These are phyloP conservation scores for Trichoderma simmonsii DNA, from an alignment of 2,329 filamentous ascomycete genomes.

Conservation along the genomic window DNA sequence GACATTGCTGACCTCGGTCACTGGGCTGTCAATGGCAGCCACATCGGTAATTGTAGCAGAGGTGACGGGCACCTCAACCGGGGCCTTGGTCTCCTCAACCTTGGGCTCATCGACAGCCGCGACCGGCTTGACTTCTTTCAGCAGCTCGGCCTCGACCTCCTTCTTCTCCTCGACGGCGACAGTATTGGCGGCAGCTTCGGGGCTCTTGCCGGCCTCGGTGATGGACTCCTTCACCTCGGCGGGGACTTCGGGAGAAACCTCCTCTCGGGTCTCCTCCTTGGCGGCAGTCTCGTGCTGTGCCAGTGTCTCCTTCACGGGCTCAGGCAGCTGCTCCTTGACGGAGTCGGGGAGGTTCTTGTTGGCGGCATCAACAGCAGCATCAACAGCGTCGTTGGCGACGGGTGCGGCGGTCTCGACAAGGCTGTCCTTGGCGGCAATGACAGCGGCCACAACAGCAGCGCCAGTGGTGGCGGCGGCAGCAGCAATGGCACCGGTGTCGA, in stretches of 20 bases:
- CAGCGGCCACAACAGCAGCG: conserved; percentile 28
- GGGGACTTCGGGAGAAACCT: conserved; percentile 52
- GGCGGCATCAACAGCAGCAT: neutral
- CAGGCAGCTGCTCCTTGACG: neutral
- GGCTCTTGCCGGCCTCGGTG: conserved; percentile 54
- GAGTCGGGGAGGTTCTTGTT: neutral
- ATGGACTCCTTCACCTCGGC: conserved; percentile 57
- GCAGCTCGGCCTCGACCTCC: conserved; percentile 68
- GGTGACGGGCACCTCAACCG: neutral
- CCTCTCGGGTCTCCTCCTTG: conserved; percentile 42
- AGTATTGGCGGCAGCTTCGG: conserved; percentile 69
- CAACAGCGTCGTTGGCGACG: neutral
- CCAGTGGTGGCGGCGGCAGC: conserved; percentile 32
- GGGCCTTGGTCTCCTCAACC: conserved; percentile 14
- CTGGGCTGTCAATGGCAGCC: conserved; percentile 18
- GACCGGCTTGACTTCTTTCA: conserved; percentile 57
- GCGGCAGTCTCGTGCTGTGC: conserved; percentile 19
- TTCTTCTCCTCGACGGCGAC: conserved; percentile 73
- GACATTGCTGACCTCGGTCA: conserved; percentile 24
- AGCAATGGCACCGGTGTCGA: conserved; percentile 46
- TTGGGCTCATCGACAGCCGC: conserved; percentile 34
- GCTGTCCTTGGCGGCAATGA: neutral
- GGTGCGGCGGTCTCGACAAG: neutral
- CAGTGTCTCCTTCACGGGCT: neutral
- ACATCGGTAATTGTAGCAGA: conserved; percentile 24